Evolutionary conservation across 2,329 filamentous ascomycete genomes (phyloP), one percentile per base, ranked within the genome.

Genomic region (Eutypella sp.): DNA sequence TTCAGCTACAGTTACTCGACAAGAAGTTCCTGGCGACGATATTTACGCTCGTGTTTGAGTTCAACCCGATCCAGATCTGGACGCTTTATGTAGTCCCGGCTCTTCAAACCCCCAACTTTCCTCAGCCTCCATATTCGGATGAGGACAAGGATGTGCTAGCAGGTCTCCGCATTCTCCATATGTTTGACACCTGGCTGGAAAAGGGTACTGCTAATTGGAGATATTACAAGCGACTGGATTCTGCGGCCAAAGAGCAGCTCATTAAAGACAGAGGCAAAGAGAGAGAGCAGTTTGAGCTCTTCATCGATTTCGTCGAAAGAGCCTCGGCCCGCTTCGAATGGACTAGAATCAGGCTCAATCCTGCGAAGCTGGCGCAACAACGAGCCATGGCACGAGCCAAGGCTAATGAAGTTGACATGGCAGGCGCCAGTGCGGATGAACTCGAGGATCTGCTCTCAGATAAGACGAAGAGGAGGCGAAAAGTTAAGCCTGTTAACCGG

Each of bases 401-500:
- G n/a, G n/a, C n/a, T n/a, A n/a, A 50, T 16, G 42, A 42, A 20
- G 43, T 43, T 20, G 47, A 53, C 22, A 39, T 19, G 36, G 29
- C 5, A 5, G 27, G 29, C 18, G 38, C n/a, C n/a, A n/a, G n/a
- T n/a, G n/a, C n/a, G n/a, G n/a, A n/a, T n/a, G n/a, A n/a, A n/a
- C n/a, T n/a, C n/a, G n/a, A n/a, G n/a, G n/a, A n/a, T n/a, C n/a
- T n/a, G n/a, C n/a, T n/a, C n/a, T n/a, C n/a, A n/a, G n/a, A n/a
- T n/a, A n/a, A n/a, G n/a, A n/a, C n/a, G 49, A 72, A 71, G 47
- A 67, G 71, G 51, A 66, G 65, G 19, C 53, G 45, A 40, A 52
- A 52, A 40, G 62, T 73, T 16, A n/a, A n/a, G n/a, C 62, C 73
- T 9, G 69, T 74, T 31, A 70, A 83, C 57, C 68, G 71, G 42